phyloP scores from a whole-genome alignment of 208 protist genomes.

The Trichomonas vaginalis region DNA sequence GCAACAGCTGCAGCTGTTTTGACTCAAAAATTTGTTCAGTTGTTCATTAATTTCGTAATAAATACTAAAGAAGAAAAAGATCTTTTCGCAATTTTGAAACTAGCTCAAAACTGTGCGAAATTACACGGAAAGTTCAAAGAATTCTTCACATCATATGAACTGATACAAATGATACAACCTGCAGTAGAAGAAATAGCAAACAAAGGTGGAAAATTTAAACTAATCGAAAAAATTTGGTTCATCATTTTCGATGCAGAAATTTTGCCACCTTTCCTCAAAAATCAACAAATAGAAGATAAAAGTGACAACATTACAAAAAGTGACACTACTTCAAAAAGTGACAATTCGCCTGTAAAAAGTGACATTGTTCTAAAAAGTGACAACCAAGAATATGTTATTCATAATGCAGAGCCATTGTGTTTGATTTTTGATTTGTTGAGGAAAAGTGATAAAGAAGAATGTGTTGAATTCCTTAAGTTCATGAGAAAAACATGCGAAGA shows the following conservation, averaged over 20 bases:
- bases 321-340: too few relatives aligned
- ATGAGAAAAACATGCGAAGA: not conserved
- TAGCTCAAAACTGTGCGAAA: not conserved
- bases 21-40: not conserved
- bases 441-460: not conserved
- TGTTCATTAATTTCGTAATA: not conserved
- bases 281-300: too few relatives aligned
- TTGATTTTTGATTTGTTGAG: constrained; percentile 1
- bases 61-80: not conserved
- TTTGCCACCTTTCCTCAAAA: too few relatives aligned
- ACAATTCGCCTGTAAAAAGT: too few relatives aligned
- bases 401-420: not conserved
- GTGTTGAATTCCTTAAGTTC: not conserved
- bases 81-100: not conserved
- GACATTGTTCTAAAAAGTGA: too few relatives aligned
- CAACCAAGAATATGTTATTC: not conserved
- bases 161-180: not conserved
- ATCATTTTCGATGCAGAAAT: not conserved
- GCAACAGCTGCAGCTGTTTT: not conserved
- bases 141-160: not conserved
- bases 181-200: not conserved
- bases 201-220: not conserved
- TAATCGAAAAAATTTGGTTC: not conserved
- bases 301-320: too few relatives aligned
- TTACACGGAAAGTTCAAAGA: not conserved